Conservation (phyloP, 139 green algal species). For the Chlamydomonas incerta region DNA sequence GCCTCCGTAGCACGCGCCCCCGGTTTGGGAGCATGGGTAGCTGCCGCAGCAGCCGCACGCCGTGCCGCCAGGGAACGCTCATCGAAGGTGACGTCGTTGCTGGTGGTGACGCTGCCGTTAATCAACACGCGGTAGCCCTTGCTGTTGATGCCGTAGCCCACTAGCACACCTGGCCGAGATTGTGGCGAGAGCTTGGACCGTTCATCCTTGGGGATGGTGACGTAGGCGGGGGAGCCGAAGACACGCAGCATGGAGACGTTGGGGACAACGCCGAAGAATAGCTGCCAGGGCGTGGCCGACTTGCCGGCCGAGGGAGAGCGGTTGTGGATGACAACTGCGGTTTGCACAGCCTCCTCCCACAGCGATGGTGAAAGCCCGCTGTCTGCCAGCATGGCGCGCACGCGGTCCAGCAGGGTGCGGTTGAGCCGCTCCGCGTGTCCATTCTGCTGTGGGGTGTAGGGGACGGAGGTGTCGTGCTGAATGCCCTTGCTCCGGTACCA, state of each 20-base stretch:
- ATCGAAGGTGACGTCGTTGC: neutral
- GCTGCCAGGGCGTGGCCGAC: too few relatives aligned
- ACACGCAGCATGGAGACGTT: too few relatives aligned
- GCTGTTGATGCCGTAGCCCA: constrained; percentile 31
- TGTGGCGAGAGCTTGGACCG: constrained; percentile 39
- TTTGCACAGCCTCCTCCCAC: too few relatives aligned
- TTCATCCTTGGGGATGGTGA: constrained; percentile 2
- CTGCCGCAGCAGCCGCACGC: neutral
- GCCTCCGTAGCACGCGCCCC: too few relatives aligned
- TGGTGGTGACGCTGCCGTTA: neutral
- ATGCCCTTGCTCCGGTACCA: constrained; percentile 38
- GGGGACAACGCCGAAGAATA: too few relatives aligned
- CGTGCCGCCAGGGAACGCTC: neutral
- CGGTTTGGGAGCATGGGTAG: neutral
- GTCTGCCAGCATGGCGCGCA: constrained; percentile 17
- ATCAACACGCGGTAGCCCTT: constrained; percentile 45
- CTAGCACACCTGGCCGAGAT: constrained; percentile 5
- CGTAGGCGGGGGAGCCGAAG: constrained; percentile 5
- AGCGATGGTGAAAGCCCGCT: neutral
- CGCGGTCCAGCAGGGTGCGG: constrained; percentile 17
- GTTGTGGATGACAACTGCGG: too few relatives aligned
- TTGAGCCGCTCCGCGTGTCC: constrained; percentile 48
- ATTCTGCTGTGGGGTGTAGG: constrained; percentile 49
- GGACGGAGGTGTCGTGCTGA: constrained; percentile 8
- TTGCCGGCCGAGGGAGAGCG: too few relatives aligned